A percentile compares a stretch with the other conserved stretches of the same genome.
phyloP scores from a whole-genome alignment of 768 basidiomycete genomes.

The Obba rivulosa region DNA sequence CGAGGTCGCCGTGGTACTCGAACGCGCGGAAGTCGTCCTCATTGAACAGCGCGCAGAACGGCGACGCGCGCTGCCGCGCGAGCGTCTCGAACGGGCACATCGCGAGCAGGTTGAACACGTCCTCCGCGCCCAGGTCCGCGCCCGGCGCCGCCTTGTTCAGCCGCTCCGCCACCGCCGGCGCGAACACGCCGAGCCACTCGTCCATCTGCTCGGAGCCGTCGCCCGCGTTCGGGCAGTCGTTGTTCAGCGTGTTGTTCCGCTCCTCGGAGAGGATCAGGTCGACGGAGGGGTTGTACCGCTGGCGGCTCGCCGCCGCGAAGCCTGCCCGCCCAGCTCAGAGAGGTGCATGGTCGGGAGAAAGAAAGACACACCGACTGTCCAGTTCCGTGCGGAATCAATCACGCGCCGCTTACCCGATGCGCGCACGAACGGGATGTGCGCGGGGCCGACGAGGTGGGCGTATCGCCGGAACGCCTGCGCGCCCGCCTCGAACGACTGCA shows the following conservation, averaged over 20 bases:
- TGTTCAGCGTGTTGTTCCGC: constrained; percentile 64
- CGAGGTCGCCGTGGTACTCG: constrained; percentile 68
- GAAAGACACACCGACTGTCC: constrained; percentile 48
- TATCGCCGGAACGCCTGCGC: constrained; percentile 50
- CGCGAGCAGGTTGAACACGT: constrained; percentile 58
- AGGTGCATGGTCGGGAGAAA: neutral
- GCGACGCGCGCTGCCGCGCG: constrained; percentile 43
- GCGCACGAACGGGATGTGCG: constrained; percentile 49
- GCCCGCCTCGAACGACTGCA: constrained; percentile 56
- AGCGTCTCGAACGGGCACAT: constrained; percentile 81
- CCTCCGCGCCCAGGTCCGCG: constrained; percentile 47
- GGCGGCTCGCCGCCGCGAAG: constrained; percentile 48
- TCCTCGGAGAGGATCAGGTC: constrained; percentile 53
- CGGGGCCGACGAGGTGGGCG: constrained; percentile 34
- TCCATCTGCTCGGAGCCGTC: constrained; percentile 40
- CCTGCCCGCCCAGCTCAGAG: constrained; percentile 32
- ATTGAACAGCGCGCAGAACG: constrained; percentile 72
- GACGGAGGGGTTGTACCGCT: constrained; percentile 40
- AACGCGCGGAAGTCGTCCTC: constrained; percentile 56
- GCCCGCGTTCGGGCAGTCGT: constrained; percentile 49
- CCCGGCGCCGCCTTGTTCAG: constrained; percentile 60
- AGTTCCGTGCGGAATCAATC: constrained; percentile 61
- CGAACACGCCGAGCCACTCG: constrained; percentile 55
- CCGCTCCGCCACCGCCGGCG: constrained; percentile 47
- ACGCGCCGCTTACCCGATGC: constrained; percentile 52